phyloP scores from a whole-genome alignment of 148 eudicot species.

The Gaultheria prostrata region DNA sequence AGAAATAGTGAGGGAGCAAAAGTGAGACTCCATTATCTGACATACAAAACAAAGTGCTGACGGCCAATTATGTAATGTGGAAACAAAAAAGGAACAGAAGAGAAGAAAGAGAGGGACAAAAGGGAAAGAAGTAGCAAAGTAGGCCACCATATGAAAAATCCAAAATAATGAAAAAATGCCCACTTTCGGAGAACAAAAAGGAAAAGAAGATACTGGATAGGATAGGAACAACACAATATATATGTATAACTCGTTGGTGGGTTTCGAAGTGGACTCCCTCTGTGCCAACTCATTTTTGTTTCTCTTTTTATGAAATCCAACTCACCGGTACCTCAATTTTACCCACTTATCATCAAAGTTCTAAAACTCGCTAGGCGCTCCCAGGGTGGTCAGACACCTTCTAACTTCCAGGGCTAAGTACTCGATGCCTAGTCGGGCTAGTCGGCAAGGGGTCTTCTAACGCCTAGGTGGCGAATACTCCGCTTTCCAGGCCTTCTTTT shows the following conservation, averaged over 20 bases:
- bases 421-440: no score
- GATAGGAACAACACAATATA: not conserved
- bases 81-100: not conserved
- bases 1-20: not conserved
- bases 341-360: not conserved
- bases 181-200: constrained; percentile 2
- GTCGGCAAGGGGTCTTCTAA: no score
- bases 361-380: not conserved
- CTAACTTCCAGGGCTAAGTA: no score
- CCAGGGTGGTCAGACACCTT: no score
- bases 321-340: not conserved
- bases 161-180: not conserved
- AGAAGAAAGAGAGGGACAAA: not conserved
- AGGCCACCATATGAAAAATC: not conserved
- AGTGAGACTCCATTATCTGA: not conserved
- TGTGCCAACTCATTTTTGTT: not conserved
- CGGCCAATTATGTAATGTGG: not conserved
- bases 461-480: no score
- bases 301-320: constrained; percentile 3
- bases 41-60: not conserved
- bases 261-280: not conserved
- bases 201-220: not conserved
- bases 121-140: not conserved
- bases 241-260: not conserved
- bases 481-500: no score